These are phyloP conservation scores for Neopestalotiopsis sp. DNA, from an alignment of 2,329 filamentous ascomycete species.

Conservation along the genomic window DNA sequence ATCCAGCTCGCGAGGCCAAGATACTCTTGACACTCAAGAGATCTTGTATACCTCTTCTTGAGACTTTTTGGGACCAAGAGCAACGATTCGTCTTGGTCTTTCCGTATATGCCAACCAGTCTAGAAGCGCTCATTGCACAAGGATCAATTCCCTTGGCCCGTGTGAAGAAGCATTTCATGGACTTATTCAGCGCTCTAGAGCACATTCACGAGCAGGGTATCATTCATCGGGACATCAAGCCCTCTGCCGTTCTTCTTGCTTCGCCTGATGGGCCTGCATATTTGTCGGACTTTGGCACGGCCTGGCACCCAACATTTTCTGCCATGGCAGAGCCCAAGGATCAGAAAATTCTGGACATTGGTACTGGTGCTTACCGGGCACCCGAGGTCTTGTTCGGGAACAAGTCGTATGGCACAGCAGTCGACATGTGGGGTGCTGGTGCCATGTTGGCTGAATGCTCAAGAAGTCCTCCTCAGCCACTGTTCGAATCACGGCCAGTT, in stretches of 20 bases:
- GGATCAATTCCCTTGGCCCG: conserved; percentile 40
- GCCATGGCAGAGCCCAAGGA: conserved; percentile 65
- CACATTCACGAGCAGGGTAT: conserved; percentile 78
- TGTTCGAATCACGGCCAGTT: conserved; percentile 79
- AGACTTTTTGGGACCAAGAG: conserved; percentile 74
- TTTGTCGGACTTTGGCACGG: conserved; percentile 90
- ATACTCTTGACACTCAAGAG: conserved; percentile 68
- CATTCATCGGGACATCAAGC: conserved; percentile 93
- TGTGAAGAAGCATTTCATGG: conserved; percentile 57
- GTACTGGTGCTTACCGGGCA: conserved; percentile 88
- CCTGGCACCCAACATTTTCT: conserved; percentile 73
- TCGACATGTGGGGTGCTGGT: conserved; percentile 92
- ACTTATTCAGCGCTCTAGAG: conserved; percentile 73
- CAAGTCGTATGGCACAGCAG: conserved; percentile 69
- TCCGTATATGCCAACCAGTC: conserved; percentile 79
- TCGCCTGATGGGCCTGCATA: conserved; percentile 74
- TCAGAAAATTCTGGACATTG: conserved; percentile 88
- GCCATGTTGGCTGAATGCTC: conserved; percentile 81
- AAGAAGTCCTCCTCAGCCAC: conserved; percentile 57
- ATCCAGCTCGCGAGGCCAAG: conserved; percentile 78
- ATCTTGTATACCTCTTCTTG: conserved; percentile 69
- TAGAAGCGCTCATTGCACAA: conserved; percentile 69
- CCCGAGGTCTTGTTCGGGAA: conserved; percentile 91
- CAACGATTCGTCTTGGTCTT: conserved; percentile 81
- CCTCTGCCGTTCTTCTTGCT: conserved; percentile 81